Base-by-base conservation (phyloP, 2,329 filamentous ascomycete species). In the Trichoderma aggressivum region DNA sequence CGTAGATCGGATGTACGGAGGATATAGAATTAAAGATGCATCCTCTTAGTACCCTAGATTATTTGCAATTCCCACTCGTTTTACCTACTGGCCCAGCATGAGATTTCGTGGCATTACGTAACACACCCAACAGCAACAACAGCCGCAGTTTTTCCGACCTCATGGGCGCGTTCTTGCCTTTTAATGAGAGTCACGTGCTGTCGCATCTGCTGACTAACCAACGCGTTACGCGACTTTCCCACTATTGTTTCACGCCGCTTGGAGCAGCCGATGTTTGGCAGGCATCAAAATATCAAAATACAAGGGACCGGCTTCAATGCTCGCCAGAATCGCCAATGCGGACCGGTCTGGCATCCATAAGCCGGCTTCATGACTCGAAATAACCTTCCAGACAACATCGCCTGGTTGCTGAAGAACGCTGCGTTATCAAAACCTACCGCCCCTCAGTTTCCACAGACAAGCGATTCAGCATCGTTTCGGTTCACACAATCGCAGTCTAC, bases 281-380 rank as follows among this genome's bases (percentile, higher is more conserved):
- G 47, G 39, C 65, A 53, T 30, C 30, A 14, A 34, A 36, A 56
- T n/a, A 32, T 10, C 39, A 30, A 14, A 56, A 61, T 60, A 47
- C 59, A 43, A 68, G 36, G 36, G 47, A 24, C 55, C 28, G 56
- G 62, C 12, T 62, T 68, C 71, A 71, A 79, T 79, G 77, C 76
- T 75, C 73, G 69, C 70, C 58, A 58, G 39, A 72, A 72, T 39
- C 18, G 7, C 71, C 72, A 70, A 71, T 74, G 72, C 76, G 72
- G 72, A 60, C 74, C 72, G 65, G 71, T 74, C 73, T 74, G 75
- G 74, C 71, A 74, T 60, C 66, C 65, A 43, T 47, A 68, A 72
- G 75, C 80, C 80, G 83, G 78, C 82, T 86, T 85, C 82, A 89
- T 89, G 87, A 89, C 87, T 82, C 86, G 85, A 78, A 88, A 89